Base-by-base conservation (phyloP, 768 basidiomycete species). In the Boletus rubescentipes region DNA sequence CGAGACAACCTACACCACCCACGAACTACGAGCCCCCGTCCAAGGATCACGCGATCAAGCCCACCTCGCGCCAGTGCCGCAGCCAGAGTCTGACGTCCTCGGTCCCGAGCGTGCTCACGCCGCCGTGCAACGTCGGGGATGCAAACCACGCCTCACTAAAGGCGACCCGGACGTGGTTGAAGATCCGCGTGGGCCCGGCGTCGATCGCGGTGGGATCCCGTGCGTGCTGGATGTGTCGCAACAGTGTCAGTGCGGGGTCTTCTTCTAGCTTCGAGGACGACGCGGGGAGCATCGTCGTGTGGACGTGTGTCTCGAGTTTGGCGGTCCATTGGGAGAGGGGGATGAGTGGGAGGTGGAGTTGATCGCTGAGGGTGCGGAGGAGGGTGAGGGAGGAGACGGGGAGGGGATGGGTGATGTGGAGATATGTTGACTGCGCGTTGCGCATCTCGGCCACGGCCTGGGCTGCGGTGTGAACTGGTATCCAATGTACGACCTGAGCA, bases 401-500 rank as follows among this genome's bases (percentile, higher is more conserved):
- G 14, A 0, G 18, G 15, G 60, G 62, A 8, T 59, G 65, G 0
- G 36, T 52, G 39, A 67, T 2, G 35, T 65, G 50, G 32, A 53
- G 46, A 9, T 48, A 50, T 1, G 52, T 11, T 4, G 56, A 41
- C 2, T 9, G 8, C 0, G 62, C 34, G n/a, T 53, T n/a, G n/a
- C 61, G 55, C 62, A 65, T 55, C 34, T 59, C 57, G 5, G 42
- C 41, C 1, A 67, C 49, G 15, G 36, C 66, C 2, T 26, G 40
- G 2, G 66, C 62, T 4, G 57, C 58, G 8, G 18, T 39, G 41
- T 58, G 52, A 1, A 57, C 58, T 2, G 50, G 50, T 14, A 51
- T 30, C 50, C 42, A 44, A 6, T 26, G 42, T 12, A 51, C 50
- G 29, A 44, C 36, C 51, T 45, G 29, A 1, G 12, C 11, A 11